Evolutionary conservation across 73 alveolate species (phyloP), one percentile per base, ranked within the genome.

Genomic region (Urostyla sp.): DNA sequence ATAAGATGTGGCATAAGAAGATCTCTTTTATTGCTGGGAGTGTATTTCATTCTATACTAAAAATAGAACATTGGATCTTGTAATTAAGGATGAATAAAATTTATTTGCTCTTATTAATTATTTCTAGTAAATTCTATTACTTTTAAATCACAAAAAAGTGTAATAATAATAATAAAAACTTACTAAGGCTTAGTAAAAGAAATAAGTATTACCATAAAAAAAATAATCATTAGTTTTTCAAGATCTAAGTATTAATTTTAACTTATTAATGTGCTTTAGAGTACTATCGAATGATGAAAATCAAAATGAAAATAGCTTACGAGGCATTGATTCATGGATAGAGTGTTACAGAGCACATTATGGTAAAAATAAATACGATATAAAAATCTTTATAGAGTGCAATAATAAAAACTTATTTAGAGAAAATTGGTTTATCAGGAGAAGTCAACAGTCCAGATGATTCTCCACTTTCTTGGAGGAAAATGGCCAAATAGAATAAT

Each of bases 21-120:
- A 69, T 16, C 67, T 59, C 0, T 69, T 69, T 49, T 69, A 69
- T 23, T 45, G 83, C 44, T 69, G 83, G 83, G 34, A 69, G 48
- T 69, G 83, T 49, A 69, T 69, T 0, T 27, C 72, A 10, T 37
- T 69, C 5, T 46, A 5, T 26, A 46, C 69, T 16, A 38, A 44
- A 2, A 30, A 1, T 15, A 8, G 83, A 24, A 69, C 83, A 10
- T 20, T 69, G 15, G 83, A 69, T 26, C 48, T 69, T 46, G 83
- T 48, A 1, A n/a, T 69, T 10, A n/a, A 20, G 5, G 53, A 69
- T 2, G 72, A 49, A 15, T 55, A 69, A 13, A 20, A 44, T 7
- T 5, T 69, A 54, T 69, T 46, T 49, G 53, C 83, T 2, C 49
- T 69, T 32, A 38, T 63, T 13, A 34, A 63, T n/a, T 63, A 8